phyloP scores from a whole-genome alignment of 2,329 filamentous ascomycete genomes.

The Fusarium concolor region DNA sequence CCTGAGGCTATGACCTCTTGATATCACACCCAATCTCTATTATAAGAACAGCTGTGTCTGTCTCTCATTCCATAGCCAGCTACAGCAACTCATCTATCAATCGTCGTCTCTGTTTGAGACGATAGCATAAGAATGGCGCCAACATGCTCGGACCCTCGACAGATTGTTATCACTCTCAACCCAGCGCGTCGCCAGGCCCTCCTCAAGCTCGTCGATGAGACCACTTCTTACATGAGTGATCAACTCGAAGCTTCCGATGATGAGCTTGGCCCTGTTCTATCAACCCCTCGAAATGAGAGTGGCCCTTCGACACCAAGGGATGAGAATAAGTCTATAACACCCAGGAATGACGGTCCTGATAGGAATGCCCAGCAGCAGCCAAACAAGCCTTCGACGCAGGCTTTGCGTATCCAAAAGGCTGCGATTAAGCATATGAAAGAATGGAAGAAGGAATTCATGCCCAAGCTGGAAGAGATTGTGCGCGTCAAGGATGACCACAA shows the following conservation, averaged over 20 bases:
- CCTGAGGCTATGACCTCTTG: constrained; percentile 9
- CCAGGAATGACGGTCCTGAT: constrained; percentile 18
- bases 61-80: background rate
- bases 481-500: constrained; percentile 61
- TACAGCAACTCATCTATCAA: background rate
- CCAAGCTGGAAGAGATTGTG: constrained; percentile 75
- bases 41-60: constrained; percentile 9
- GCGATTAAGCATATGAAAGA: constrained; percentile 77
- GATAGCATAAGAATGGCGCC: constrained; percentile 60
- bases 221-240: constrained; percentile 65
- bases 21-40: constrained; percentile 6
- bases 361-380: constrained; percentile 33
- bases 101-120: background rate
- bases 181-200: constrained; percentile 63
- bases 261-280: constrained; percentile 48
- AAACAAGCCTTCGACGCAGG: constrained; percentile 41
- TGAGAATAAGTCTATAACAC: constrained; percentile 5
- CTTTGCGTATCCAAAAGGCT: constrained; percentile 57
- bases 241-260: constrained; percentile 58
- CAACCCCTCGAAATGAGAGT: constrained; percentile 28
- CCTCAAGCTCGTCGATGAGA: constrained; percentile 62
- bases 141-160: constrained; percentile 65
- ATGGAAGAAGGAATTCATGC: constrained; percentile 80
- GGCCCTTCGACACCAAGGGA: constrained; percentile 21
- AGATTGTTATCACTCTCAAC: constrained; percentile 66